Percentiles rank a stretch among this genome's conserved stretches.
Conservation (phyloP, 495 filamentous ascomycete genomes). For the Annulohypoxylon maeteangense region DNA sequence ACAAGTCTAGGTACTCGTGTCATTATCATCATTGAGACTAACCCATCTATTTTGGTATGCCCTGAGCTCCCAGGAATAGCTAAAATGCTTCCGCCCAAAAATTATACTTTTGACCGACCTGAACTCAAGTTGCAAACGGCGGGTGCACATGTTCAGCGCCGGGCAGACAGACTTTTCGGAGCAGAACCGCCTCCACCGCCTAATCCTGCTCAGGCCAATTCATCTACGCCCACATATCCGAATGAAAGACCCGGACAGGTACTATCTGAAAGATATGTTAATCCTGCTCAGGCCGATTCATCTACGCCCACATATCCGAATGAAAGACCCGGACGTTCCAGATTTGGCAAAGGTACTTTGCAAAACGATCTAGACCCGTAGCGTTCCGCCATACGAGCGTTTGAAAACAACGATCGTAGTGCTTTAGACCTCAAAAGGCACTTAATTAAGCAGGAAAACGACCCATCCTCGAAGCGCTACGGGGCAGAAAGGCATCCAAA, state of each 20-base stretch:
- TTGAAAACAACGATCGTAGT: background rate
- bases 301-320: too few species aligned
- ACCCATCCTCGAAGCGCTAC: background rate
- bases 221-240: too few species aligned
- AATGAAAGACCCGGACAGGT: too few species aligned
- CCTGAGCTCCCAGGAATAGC: background rate
- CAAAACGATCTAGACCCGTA: background rate
- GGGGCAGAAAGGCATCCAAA: background rate
- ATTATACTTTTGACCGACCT: background rate
- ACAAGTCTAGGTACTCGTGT: background rate
- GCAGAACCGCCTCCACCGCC: background rate
- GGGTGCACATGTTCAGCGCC: background rate
- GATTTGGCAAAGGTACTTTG: too few species aligned
- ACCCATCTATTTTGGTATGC: too few species aligned
- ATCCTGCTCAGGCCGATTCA: too few species aligned
- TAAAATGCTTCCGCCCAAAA: background rate
- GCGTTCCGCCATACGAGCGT: background rate
- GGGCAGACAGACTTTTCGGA: background rate
- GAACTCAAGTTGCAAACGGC: background rate
- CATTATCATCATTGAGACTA: background rate
- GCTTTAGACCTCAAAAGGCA: background rate
- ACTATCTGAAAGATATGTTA: too few species aligned
- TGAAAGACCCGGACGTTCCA: too few species aligned
- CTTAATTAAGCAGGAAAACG: background rate
- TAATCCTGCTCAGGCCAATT: background rate